Conservation (phyloP, 2,329 filamentous ascomycete species). For the Colletotrichum simmondsii region DNA sequence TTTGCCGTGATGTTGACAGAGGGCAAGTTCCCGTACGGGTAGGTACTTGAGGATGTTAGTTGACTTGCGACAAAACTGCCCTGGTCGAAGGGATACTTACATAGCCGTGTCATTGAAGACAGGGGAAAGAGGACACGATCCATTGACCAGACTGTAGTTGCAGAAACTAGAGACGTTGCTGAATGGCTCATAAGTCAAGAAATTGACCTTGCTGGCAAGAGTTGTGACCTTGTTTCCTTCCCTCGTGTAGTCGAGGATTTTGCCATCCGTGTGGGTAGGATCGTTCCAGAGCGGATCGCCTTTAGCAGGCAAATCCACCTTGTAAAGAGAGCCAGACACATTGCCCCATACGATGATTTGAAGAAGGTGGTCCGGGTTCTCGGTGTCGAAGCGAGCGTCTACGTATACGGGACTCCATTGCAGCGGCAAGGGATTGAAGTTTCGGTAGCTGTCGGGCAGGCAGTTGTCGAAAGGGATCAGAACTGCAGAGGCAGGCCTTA, state of each 20-base stretch:
- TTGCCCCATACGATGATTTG: conserved; percentile 90
- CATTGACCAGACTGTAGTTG: conserved; percentile 65
- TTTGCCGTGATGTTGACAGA: conserved; percentile 80
- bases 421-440: conserved; percentile 55
- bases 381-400: conserved; percentile 77
- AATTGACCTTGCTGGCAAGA: conserved; percentile 75
- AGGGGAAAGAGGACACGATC: conserved; percentile 79
- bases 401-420: conserved; percentile 85
- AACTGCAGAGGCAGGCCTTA: conserved; percentile 66
- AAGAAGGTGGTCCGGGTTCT: conserved; percentile 70
- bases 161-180: conserved; percentile 73
- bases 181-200: conserved; percentile 82
- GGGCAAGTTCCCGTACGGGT: conserved; percentile 63
- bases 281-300: conserved; percentile 72
- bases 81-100: conserved; percentile 44
- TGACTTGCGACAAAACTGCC: background rate
- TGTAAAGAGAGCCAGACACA: conserved; percentile 77
- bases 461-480: conserved; percentile 88
- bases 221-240: conserved; percentile 73
- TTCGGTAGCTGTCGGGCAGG: conserved; percentile 70
- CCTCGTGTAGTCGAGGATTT: conserved; percentile 76
- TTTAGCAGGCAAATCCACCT: conserved; percentile 67
- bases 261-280: conserved; percentile 71
- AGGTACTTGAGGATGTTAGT: conserved; percentile 10
- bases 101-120: conserved; percentile 65